Base-by-base conservation (phyloP, 257 asterid genomes). In the Primulina eburnea region DNA sequence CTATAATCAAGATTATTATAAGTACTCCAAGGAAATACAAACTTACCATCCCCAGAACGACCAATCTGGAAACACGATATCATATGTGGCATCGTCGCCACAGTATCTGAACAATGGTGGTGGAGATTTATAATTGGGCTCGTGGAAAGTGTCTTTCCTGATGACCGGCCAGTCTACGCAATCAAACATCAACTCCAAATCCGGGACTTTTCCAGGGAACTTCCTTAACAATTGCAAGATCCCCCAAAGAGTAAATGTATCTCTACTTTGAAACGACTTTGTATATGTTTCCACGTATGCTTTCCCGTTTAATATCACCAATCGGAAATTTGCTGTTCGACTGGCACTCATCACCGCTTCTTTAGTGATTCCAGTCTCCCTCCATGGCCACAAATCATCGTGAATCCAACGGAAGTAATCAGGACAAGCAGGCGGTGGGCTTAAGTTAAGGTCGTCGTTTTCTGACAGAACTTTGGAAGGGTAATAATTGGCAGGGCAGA, bases 21-120 rank as follows among this genome's bases (percentile, higher is more conserved):
- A 16, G 57, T 14, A 50, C 20, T 50, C 57, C 8, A 17, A 50
- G 3, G 8, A 16, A 50, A 50, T 2, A 50, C 20, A 14, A 14
- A 50, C 58, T 18, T 77, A 81, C 90, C 90, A 86, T 56, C 90
- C 90, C 88, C 90, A 83, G 68, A 83, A 86, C 2, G 88, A 86
- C 90, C 88, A 86, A 61, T 83, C 88, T 0, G 88, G 90, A 71
- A 86, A 85, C 30, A 78, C 85, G 21, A 85, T 77, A 62, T 86
- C 90, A 14, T 76, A 66, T 0, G 82, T 83, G 58, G 64, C 29
- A 16, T 65, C 67, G 72, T 79, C 79, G 6, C 84, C 80, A 64
- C 88, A 86, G 71, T 86, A 83, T 21, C 88, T 78, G 26, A 86
- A 86, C 79, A 81, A 58, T 2, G 88, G 90, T 2, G 90, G 87